Conservation (phyloP, 805 yeast species). For the Candida stauntonica region DNA sequence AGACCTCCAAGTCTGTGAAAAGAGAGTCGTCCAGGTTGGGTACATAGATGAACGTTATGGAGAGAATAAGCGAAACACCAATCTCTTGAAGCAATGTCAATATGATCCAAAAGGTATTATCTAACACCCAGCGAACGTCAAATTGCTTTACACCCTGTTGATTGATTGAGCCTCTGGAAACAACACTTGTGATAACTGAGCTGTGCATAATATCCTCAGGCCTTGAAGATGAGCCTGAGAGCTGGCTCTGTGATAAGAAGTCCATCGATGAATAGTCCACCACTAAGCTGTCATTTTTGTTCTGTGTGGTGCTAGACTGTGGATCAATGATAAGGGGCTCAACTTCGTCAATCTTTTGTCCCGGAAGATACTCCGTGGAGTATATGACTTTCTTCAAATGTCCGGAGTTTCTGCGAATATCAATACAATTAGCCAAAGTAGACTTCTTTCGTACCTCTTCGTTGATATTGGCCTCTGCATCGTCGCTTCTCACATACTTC, state of each 20-base stretch:
- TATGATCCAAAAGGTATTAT: conserved; percentile 16
- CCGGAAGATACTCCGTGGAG: conserved; percentile 14
- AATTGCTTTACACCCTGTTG: conserved; percentile 2
- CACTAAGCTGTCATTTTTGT: conserved; percentile 6
- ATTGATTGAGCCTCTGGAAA: conserved; percentile 11
- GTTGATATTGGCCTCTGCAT: conserved; percentile 11
- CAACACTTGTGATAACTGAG: conserved; percentile 13
- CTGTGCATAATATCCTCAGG: conserved; percentile 3
- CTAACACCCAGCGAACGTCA: conserved; percentile 13
- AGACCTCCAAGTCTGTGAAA: conserved; percentile 30
- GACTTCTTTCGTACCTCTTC: conserved; percentile 28
- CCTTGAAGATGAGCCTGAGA: neutral
- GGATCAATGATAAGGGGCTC: neutral
- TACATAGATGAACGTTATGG: conserved; percentile 38
- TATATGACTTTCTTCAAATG: conserved; percentile 18
- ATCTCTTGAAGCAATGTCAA: conserved; percentile 23
- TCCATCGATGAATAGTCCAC: conserved; percentile 2
- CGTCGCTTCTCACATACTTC: conserved; percentile 10
- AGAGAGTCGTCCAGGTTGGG: conserved; percentile 30
- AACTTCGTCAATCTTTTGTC: conserved; percentile 8
- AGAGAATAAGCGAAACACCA: conserved; percentile 33
- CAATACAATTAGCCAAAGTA: conserved; percentile 35
- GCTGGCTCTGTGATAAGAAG: conserved; percentile 1
- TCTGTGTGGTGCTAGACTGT: conserved; percentile 6
- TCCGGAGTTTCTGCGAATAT: conserved; percentile 29